phyloP scores from a whole-genome alignment of 768 basidiomycete species.

The Lyophyllum semitale region DNA sequence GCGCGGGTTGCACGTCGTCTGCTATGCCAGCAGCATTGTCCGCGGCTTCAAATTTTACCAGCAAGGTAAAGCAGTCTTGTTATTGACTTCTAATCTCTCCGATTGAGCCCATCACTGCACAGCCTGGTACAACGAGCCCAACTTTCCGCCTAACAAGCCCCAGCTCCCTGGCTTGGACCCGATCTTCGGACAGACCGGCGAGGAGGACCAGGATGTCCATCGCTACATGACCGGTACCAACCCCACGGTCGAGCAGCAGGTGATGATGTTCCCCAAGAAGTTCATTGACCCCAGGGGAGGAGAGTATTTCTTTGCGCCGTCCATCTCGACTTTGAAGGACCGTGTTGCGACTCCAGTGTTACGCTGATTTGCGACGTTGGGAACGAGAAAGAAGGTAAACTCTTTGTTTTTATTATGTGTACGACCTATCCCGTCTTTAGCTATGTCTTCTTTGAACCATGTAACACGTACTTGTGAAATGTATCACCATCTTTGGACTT shows the following conservation, averaged over 20 bases:
- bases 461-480: background rate
- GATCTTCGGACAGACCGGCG: conserved; percentile 14
- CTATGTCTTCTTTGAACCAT: background rate
- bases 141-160: conserved; percentile 13
- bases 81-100: background rate
- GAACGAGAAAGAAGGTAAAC: background rate
- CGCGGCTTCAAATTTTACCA: conserved; percentile 17
- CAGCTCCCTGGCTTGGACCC: conserved; percentile 16
- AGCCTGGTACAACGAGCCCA: conserved; percentile 15
- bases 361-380: background rate
- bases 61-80: conserved; percentile 5
- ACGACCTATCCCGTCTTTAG: background rate
- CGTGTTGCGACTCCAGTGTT: background rate
- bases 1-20: conserved; percentile 16
- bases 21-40: conserved; percentile 18
- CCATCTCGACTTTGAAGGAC: conserved; percentile 18
- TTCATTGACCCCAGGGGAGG: conserved; percentile 20
- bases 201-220: conserved; percentile 1
- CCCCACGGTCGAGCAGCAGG: background rate
- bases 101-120: background rate
- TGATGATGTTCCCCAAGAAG: conserved; percentile 10
- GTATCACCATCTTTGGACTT: background rate
- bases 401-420: background rate
- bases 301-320: conserved; percentile 27
- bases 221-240: conserved; percentile 16